Evolutionary conservation across 2,329 filamentous ascomycete genomes (phyloP), one percentile per base, ranked within the genome.

Genomic region (Alternaria triticina): DNA sequence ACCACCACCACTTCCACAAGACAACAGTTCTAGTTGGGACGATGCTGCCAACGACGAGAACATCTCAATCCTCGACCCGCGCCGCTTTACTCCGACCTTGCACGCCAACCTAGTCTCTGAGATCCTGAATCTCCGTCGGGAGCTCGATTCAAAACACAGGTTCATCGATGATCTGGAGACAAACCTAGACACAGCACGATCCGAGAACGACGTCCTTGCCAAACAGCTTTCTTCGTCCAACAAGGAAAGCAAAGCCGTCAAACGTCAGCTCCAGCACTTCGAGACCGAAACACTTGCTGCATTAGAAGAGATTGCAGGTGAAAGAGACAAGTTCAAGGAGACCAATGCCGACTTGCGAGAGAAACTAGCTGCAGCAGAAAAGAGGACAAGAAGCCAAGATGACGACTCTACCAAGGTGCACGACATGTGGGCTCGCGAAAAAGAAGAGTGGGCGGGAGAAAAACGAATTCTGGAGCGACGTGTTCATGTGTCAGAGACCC

Each of bases 91-190:
- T 0, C 96, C 96, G 1, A 98, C 94, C 0, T 83, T 99, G 11
- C 96, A 98, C 79, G 96, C 96, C 9, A 97, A 93, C 54, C 84
- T 99, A 7, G 95, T 99, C 1, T 95, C 95, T 0, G 96, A 99
- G 79, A 99, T 99, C 66, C 84, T 99, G 43, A 89, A 90, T 3
- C 82, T 99, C 54, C 89, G 94, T 22, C 87, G 96, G 61, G 96
- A 99, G 68, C 88, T 98, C 66, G 96, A 99, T 76, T 93, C 92
- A 45, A 97, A 97, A 81, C 87, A 90, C 47, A 92, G 89, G 72
- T 87, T 93, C 57, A 97, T 99, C 58, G 94, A 97, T 76, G 89
- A 87, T 57, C 84, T 99, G 15, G 96, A 99, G 80, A 83, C 86
- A 1, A 89, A 86, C 25, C 82, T 99, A 33, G 89, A 96, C 65